Percentiles rank a stretch among this genome's conserved stretches.
phyloP scores from a whole-genome alignment of 2,329 filamentous ascomycete species.

The Paraphaeosphaeria sporulosa region DNA sequence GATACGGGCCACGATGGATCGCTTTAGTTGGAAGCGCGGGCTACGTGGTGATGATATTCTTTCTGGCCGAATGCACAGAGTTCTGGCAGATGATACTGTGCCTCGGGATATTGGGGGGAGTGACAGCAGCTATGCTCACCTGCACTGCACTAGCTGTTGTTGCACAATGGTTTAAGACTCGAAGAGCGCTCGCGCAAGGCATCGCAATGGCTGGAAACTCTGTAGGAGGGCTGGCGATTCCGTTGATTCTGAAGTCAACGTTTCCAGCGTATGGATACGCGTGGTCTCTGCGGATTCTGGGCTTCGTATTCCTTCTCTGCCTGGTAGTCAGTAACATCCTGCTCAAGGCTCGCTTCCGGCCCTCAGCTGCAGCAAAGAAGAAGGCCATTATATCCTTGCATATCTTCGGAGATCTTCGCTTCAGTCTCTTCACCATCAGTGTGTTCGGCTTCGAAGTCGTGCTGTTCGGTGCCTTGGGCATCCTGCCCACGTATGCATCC shows the following conservation, averaged over 20 bases:
- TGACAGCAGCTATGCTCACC: conserved; percentile 49
- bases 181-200: conserved; percentile 48
- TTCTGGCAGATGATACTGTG: conserved; percentile 55
- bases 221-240: conserved; percentile 47
- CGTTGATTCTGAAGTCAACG: conserved; percentile 43
- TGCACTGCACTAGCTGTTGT: conserved; percentile 47
- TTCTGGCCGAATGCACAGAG: conserved; percentile 42
- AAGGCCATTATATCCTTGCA: conserved; percentile 46
- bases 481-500: conserved; percentile 52
- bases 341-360: conserved; percentile 46
- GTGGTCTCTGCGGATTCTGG: conserved; percentile 51
- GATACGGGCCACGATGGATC: conserved; percentile 47
- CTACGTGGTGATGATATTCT: conserved; percentile 40
- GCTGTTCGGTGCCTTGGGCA: conserved; percentile 52
- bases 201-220: conserved; percentile 50
- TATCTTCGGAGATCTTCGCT: conserved; percentile 43
- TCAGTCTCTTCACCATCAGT: conserved; percentile 44
- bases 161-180: conserved; percentile 50
- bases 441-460: conserved; percentile 48
- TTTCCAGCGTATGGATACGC: conserved; percentile 46
- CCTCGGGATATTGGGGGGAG: conserved; percentile 50
- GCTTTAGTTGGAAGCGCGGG: conserved; percentile 37
- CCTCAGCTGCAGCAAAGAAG: conserved; percentile 38
- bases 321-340: conserved; percentile 43
- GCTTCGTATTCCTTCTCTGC: conserved; percentile 44